Conservation (phyloP, 306 rosid species). For the Cicer pinnatifidum region DNA sequence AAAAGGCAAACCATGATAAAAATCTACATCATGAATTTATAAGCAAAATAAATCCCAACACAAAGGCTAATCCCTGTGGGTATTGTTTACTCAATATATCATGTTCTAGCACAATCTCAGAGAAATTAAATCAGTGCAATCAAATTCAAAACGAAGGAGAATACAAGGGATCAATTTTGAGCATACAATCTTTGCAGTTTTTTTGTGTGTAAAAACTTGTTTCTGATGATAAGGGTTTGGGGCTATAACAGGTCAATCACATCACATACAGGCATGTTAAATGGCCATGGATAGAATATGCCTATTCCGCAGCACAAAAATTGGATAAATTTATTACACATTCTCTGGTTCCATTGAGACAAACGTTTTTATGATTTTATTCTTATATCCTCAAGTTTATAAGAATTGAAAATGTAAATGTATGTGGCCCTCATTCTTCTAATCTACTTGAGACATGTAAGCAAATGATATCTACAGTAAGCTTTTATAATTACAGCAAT, state of each 20-base stretch:
- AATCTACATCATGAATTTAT: constrained; percentile 16
- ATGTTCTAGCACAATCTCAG: constrained; percentile 3
- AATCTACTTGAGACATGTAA: constrained; percentile 31
- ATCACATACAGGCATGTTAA: neutral
- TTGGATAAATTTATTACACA: neutral
- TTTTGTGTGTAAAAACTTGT: neutral
- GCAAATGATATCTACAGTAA: constrained; percentile 30
- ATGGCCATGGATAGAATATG: neutral
- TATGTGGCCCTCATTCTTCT: constrained; percentile 9
- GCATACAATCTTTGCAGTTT: too few relatives aligned
- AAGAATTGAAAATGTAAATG: neutral
- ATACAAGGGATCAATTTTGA: too few relatives aligned
- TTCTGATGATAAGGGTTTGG: constrained; percentile 6
- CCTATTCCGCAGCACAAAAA: neutral
- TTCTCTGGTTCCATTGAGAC: neutral
- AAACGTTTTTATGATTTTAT: neutral
- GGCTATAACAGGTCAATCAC: neutral
- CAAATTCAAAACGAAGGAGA: neutral
- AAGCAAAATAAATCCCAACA: neutral
- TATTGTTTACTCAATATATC: neutral
- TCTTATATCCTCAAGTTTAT: neutral
- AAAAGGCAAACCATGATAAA: too few relatives aligned
- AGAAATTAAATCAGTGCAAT: neutral
- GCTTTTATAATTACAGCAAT: constrained; percentile 36
- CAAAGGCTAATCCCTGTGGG: neutral